A percentile compares a stretch with the other conserved stretches of the same genome.
Evolutionary conservation across 768 basidiomycete genomes (phyloP).

Genomic region (Boletus rufocinnamomeus): DNA sequence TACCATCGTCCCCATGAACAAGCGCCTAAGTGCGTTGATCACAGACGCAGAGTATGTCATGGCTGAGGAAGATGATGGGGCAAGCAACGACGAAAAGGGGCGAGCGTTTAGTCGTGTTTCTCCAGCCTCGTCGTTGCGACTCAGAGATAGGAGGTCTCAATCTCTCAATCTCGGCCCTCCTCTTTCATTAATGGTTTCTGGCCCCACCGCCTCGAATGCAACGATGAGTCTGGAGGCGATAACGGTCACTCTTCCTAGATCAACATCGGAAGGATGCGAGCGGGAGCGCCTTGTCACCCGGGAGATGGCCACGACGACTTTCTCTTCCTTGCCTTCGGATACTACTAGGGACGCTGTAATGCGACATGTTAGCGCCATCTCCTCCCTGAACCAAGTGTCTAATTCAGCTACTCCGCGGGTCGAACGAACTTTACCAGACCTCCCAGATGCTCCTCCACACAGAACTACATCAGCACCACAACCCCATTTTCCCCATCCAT

Average conservation of each 20-base stretch:
- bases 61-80: conserved; percentile 58
- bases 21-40: conserved; percentile 66
- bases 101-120: conserved; percentile 35
- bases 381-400: conserved; percentile 28
- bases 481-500: conserved; percentile 28
- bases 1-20: conserved; percentile 67
- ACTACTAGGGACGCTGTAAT: conserved; percentile 31
- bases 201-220: conserved; percentile 27
- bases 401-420: conserved; percentile 28
- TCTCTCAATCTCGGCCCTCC: conserved; percentile 55
- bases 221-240: conserved; percentile 36
- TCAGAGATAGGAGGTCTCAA: conserved; percentile 61
- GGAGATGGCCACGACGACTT: conserved; percentile 45
- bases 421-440: conserved; percentile 34
- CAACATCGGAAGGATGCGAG: conserved; percentile 35
- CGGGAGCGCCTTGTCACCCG: conserved; percentile 45
- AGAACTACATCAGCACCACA: conserved; percentile 11
- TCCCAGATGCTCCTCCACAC: conserved; percentile 28
- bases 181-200: conserved; percentile 32
- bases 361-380: conserved; percentile 23
- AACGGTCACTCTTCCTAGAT: conserved; percentile 30
- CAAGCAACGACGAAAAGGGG: conserved; percentile 19
- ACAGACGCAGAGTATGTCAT: conserved; percentile 67
- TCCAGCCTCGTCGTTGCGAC: conserved; percentile 47
- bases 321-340: conserved; percentile 31